Conservation (phyloP, 495 filamentous ascomycete genomes). For the Amphirosellinia nigrospora region DNA sequence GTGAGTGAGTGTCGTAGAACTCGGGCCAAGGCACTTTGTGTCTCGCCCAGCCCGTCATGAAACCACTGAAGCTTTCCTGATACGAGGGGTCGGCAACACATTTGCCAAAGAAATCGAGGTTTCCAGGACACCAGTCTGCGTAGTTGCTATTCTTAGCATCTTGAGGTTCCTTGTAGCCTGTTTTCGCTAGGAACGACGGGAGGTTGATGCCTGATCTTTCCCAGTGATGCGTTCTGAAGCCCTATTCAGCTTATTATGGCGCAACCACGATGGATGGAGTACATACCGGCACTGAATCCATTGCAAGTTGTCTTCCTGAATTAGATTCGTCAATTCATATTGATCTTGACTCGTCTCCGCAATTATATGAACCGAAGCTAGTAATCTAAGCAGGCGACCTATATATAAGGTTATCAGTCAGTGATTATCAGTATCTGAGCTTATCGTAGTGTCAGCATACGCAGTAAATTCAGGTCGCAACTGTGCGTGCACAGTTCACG, state of each 20-base stretch:
- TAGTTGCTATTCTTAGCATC: slow-evolving; percentile 32
- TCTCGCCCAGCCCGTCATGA: slow-evolving; percentile 30
- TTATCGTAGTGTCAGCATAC: slow-evolving; percentile 18
- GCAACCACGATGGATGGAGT: neutral
- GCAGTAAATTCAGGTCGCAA: slow-evolving; percentile 32
- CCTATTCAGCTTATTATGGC: neutral
- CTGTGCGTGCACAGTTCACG: slow-evolving; percentile 26
- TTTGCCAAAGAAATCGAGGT: slow-evolving; percentile 33
- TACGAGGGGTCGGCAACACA: slow-evolving; percentile 22
- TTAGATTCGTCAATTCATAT: neutral
- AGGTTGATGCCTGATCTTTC: slow-evolving; percentile 17
- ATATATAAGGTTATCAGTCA: neutral
- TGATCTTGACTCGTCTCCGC: slow-evolving; percentile 35
- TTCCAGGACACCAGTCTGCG: slow-evolving; percentile 28
- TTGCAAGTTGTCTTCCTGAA: slow-evolving; percentile 25
- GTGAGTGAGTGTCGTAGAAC: slow-evolving; percentile 33
- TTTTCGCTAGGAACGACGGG: slow-evolving; percentile 33
- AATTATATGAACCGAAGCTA: slow-evolving; percentile 31
- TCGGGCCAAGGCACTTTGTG: slow-evolving; percentile 36
- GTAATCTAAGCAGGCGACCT: slow-evolving; percentile 34
- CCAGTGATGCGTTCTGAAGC: slow-evolving; percentile 30
- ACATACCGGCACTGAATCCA: slow-evolving; percentile 17
- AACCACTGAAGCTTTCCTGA: slow-evolving; percentile 30
- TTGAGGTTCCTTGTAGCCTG: slow-evolving; percentile 26
- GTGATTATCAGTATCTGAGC: neutral